Percentiles rank a stretch among this genome's conserved stretches.
These are phyloP conservation scores for Bolboschoenoplectus hybrid DNA, from an alignment of 202 grass and related monocot species.

Conservation along the genomic window DNA sequence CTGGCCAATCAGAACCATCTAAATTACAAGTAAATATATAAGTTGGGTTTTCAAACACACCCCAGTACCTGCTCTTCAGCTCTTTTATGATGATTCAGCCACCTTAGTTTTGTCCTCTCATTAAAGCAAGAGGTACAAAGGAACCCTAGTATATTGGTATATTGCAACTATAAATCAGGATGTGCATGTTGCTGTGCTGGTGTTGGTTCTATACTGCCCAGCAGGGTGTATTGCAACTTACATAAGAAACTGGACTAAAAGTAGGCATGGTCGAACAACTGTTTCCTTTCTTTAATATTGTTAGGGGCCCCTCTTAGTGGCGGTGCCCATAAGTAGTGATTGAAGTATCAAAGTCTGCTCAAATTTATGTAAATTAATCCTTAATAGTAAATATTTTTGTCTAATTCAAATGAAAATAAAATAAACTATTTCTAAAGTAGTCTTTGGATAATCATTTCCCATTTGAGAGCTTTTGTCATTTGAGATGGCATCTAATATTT, in stretches of 20 bases:
- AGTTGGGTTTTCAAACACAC: neutral
- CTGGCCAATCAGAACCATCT: constrained; percentile 20
- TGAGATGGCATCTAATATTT: constrained; percentile 25
- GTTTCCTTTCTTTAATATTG: neutral
- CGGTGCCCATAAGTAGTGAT: neutral
- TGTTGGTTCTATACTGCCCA: neutral
- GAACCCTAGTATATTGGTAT: neutral
- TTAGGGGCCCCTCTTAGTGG: neutral
- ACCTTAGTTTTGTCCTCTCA: no score
- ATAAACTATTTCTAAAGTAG: constrained; percentile 12
- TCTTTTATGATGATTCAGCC: neutral
- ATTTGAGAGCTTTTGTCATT: neutral
- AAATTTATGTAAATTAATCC: neutral
- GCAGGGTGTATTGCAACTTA: neutral
- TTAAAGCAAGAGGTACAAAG: neutral
- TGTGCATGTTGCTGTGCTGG: neutral
- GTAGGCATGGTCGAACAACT: neutral
- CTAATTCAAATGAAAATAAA: constrained; percentile 1
- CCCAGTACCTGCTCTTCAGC: neutral
- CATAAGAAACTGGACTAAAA: neutral
- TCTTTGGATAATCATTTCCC: neutral
- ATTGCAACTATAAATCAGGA: neutral
- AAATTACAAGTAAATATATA: neutral
- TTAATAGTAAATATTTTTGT: neutral
- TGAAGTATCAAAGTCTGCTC: neutral